Evolutionary conservation across 306 rosid species (phyloP).

Genomic region (Fragaria nilgerrensis): DNA sequence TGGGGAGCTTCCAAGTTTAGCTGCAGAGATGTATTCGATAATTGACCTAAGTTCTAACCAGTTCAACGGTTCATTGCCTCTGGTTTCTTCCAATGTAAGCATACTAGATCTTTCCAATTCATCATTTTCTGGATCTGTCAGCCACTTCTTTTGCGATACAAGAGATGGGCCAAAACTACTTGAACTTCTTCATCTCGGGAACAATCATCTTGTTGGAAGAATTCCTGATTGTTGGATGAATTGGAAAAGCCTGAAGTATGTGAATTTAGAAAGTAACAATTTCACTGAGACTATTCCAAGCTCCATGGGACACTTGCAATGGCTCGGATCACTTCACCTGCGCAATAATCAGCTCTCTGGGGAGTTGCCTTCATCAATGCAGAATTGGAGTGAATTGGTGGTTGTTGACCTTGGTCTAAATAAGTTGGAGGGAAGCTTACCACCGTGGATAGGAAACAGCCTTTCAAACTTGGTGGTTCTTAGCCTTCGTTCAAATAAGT

Average conservation of each 20-base stretch:
- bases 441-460: slow-evolving; percentile 11
- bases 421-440: slow-evolving; percentile 10
- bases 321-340: neutral
- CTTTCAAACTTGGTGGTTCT: slow-evolving; percentile 7
- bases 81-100: neutral
- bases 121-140: slow-evolving; percentile 17
- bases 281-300: slow-evolving; percentile 37
- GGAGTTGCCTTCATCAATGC: slow-evolving; percentile 10
- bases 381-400: neutral
- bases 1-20: slow-evolving; percentile 14
- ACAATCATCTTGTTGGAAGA: slow-evolving; percentile 23
- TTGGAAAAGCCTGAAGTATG: accelerated
- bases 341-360: slow-evolving; percentile 24
- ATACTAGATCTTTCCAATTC: neutral
- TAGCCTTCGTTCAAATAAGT: slow-evolving; percentile 11
- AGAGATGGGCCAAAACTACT: neutral
- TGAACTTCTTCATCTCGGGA: neutral
- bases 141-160: slow-evolving; percentile 2
- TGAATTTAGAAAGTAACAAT: slow-evolving; percentile 33
- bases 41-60: slow-evolving; percentile 1
- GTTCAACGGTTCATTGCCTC: slow-evolving; percentile 12
- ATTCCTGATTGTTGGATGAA: slow-evolving; percentile 27
- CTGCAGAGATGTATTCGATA: accelerated
- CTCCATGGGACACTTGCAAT: slow-evolving; percentile 23
- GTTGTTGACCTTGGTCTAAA: slow-evolving; percentile 8